Base-by-base conservation (phyloP, 1,284 basidiomycete species). In the Fomitopsis palustris region DNA sequence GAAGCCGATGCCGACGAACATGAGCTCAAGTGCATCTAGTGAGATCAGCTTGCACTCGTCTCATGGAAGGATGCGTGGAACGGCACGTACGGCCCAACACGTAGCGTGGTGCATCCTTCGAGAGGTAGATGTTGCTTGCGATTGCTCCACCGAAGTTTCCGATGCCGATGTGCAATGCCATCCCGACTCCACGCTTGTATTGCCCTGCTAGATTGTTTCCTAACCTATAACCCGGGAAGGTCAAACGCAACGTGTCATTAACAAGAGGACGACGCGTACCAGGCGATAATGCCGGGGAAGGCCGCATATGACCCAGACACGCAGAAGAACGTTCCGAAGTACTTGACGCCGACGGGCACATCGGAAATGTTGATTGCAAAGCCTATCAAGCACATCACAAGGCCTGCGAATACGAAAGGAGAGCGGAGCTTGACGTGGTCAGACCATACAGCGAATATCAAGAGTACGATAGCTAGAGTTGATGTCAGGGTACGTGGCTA, bases 261-360 rank as follows among this genome's bases (percentile, higher is more conserved):
- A 10, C 6, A 33, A 33, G 31, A 33, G 8, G 35, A 42, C 3
- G 17, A 23, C 29, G 56, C 78, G 3, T 56, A 87, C 88, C 89
- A 92, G 21, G 85, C 79, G 12, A 88, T 77, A 5, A 87, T 72
- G n/a, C 84, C 85, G 2, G 87, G 88, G 68, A 87, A 81, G 0
- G 79, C 76, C 2, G 81, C 80, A 62, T 90, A 90, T 43, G 77
- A 76, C 17, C 87, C 87, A 0, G 77, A 75, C 16, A 87, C 85
- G 54, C 80, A 78, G 57, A 86, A 78, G 76, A 83, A 90, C 0
- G 81, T 85, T 1, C 86, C 87, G 63, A 88, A 87, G 67, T 88
- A 89, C 70, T 88, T 88, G 27, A 75, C 81, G 5, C 81, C 82
- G 53, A 70, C 67, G 4, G 76, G 60, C 0, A 73, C 81, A 35